Conservation (phyloP, 345 rosid genomes). For the Euphorbia tirucalli region DNA sequence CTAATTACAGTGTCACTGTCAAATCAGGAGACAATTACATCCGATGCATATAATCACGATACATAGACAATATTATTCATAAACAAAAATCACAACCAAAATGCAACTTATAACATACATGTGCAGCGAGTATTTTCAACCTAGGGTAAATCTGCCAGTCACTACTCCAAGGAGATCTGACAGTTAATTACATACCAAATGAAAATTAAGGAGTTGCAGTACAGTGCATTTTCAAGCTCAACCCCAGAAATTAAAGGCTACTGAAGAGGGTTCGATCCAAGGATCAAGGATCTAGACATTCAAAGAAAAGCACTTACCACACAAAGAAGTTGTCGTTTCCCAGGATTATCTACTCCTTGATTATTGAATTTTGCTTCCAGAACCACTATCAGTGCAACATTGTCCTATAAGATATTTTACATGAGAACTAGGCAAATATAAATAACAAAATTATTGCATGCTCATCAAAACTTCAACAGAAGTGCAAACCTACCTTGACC, state of each 20-base stretch:
- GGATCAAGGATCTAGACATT: not conserved
- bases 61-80: not conserved
- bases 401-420: constrained; percentile 52
- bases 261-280: not conserved
- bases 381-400: constrained; percentile 88
- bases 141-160: not conserved
- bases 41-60: not conserved
- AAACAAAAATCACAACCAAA: not conserved
- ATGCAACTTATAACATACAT: not conserved
- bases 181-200: not conserved
- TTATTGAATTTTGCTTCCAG: constrained; percentile 88
- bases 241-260: not conserved
- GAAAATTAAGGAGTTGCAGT: not conserved
- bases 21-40: not conserved
- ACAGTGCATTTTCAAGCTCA: not conserved
- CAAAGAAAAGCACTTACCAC: constrained; percentile 56
- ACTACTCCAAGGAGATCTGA: not conserved
- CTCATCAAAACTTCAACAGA: constrained; percentile 4
- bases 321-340: constrained; percentile 89
- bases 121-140: not conserved
- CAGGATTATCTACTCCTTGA: constrained; percentile 80
- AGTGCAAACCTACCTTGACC: constrained; percentile 58
- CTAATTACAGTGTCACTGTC: not conserved
- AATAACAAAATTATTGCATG: not conserved
- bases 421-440: constrained; percentile 17